Evolutionary conservation across 192 early-diverging fungal species (phyloP), one percentile per base, ranked within the genome.

Genomic region (Pilaira anomala): DNA sequence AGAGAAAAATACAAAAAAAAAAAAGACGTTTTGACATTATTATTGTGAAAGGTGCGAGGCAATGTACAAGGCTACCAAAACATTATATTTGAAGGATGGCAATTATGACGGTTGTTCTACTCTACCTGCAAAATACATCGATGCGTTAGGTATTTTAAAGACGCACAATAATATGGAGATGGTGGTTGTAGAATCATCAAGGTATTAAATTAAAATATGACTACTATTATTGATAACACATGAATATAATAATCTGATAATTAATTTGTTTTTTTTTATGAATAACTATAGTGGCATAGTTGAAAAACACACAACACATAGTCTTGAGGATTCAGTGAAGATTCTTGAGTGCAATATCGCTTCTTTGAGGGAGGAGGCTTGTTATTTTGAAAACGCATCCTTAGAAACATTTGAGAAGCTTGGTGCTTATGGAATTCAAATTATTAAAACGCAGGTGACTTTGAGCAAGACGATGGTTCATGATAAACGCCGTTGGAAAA

Each of bases 1-100:
- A 59, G 41, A 60, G 57, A 60, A 28, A 60, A 29, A 60, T 52
- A 52, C 26, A 49, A 52, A 52, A 30, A 52, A 49, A 52, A 52
- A 30, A 52, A 52, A 24, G 50, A 52, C 50, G 19, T 48, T 48
- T 6, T 51, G 26, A 28, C 26, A 52, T 30, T 52, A 52, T 4
- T 52, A 52, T 52, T 52, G 26, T 52, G 50, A 52, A 52, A 52
- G 50, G 50, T 52, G 50, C 50, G 26, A 52, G 50, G 50, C 50
- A 52, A 52, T 16, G 26, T 52, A 52, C 28, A 52, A 52, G 50
- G 28, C 28, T 18, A 52, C 50, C 3, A 52, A 52, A 18, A 52
- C 50, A 28, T 29, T 52, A 30, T 52, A 52, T 29, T 52, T 52
- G 50, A 52, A 52, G 14, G 57, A 60, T 33, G 22, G 25, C 42